phyloP scores from a whole-genome alignment of 176 grass and related monocot genomes.

The Cymbopogon citratus region DNA sequence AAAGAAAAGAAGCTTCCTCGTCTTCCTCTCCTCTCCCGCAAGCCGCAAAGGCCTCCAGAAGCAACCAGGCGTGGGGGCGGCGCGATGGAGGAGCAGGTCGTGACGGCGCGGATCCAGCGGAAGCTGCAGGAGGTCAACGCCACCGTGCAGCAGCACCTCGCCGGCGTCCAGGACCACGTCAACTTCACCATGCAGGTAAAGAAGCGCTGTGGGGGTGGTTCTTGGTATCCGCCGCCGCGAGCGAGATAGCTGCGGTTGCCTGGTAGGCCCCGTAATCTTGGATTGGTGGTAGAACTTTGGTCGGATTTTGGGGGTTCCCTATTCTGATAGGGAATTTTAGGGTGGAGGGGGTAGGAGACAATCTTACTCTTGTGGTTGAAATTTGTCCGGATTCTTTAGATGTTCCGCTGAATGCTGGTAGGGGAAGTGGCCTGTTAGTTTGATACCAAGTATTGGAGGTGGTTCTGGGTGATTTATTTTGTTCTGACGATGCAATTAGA shows the following conservation, averaged over 20 bases:
- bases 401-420: not conserved
- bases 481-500: not conserved
- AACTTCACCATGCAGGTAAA: constrained; percentile 89
- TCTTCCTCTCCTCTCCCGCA: not conserved
- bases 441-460: not conserved
- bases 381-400: not conserved
- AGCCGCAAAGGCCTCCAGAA: not conserved
- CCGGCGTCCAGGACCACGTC: constrained; percentile 81
- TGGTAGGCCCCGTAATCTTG: not conserved
- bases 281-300: not conserved
- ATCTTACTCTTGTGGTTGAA: not conserved
- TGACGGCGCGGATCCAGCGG: constrained; percentile 55
- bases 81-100: constrained; percentile 62
- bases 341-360: not conserved
- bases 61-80: constrained; percentile 10
- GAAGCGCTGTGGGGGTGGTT: not conserved
- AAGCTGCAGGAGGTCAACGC: constrained; percentile 87
- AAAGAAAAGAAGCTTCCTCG: too few species aligned
- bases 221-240: too few species aligned
- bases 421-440: not conserved
- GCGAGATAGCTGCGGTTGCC: not conserved
- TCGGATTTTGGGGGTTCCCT: not conserved
- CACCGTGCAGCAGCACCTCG: constrained; percentile 63
- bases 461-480: not conserved
- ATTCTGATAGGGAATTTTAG: not conserved